Conservation (phyloP, 2,329 filamentous ascomycete species). For the Cytospora paraplurivora region DNA sequence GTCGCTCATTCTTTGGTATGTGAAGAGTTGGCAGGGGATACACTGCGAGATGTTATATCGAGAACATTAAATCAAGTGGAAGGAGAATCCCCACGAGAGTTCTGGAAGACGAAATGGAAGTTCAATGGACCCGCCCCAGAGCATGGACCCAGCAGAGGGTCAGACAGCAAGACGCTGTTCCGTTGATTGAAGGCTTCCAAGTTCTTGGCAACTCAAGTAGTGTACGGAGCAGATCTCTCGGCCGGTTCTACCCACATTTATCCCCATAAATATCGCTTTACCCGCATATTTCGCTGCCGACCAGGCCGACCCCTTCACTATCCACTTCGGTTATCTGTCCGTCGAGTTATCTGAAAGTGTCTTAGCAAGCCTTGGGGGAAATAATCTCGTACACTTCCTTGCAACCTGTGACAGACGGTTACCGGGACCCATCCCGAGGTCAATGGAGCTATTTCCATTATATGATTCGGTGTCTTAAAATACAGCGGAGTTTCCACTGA, state of each 20-base stretch:
- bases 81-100: no score
- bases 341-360: not conserved
- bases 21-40: no score
- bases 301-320: not conserved
- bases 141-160: no score
- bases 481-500: not conserved
- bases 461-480: not conserved
- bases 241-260: not conserved
- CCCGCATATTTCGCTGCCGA: not conserved
- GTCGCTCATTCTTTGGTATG: no score
- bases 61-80: no score
- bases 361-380: not conserved
- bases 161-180: not conserved
- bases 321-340: not conserved
- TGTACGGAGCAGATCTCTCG: not conserved
- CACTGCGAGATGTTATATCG: no score
- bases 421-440: not conserved
- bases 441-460: not conserved
- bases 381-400: not conserved
- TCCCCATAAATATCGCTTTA: not conserved
- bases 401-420: not conserved
- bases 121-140: no score
- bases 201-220: not conserved
- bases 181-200: not conserved
- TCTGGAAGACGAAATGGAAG: no score